phyloP scores from a whole-genome alignment of 495 filamentous ascomycete species.

The Penicillium longicatenatum region DNA sequence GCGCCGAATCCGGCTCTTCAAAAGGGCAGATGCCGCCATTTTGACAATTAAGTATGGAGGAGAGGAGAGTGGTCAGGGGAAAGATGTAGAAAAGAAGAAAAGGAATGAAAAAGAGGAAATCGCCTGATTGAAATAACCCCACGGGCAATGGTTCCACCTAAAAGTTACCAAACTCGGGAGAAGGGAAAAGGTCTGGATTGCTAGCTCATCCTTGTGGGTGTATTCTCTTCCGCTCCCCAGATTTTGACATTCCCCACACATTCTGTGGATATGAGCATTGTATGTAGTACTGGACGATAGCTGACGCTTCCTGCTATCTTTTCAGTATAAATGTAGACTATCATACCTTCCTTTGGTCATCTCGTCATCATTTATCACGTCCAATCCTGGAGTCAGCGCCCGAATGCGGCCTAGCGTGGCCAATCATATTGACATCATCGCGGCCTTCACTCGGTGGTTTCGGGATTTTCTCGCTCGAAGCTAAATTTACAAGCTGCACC shows the following conservation, averaged over 20 bases:
- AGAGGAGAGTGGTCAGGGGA: slow-evolving; percentile 5
- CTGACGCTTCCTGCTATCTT: neutral
- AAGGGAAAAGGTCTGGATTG: slow-evolving; percentile 18
- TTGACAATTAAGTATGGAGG: slow-evolving; percentile 13
- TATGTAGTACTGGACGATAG: too few species aligned
- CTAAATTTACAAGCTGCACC: neutral
- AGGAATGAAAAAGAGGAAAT: slow-evolving; percentile 14
- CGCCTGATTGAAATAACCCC: slow-evolving; percentile 3
- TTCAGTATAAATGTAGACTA: neutral
- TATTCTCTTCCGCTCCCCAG: slow-evolving; percentile 10
- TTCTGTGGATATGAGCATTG: neutral
- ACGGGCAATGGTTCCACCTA: neutral
- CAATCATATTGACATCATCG: slow-evolving; percentile 16
- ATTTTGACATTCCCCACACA: slow-evolving; percentile 1
- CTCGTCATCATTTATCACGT: neutral
- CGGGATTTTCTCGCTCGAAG: slow-evolving; percentile 1
- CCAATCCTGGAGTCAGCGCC: neutral
- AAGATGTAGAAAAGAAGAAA: slow-evolving; percentile 18
- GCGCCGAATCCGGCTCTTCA: slow-evolving; percentile 73
- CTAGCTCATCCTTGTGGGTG: neutral
- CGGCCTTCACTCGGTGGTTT: slow-evolving; percentile 7
- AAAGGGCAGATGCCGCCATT: slow-evolving; percentile 67
- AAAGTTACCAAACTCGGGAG: slow-evolving; percentile 15
- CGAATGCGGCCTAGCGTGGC: neutral
- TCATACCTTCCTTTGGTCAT: neutral